Evolutionary conservation across 495 filamentous ascomycete genomes (phyloP), one percentile per base, ranked within the genome.

Genomic region (Podospora appendiculata): DNA sequence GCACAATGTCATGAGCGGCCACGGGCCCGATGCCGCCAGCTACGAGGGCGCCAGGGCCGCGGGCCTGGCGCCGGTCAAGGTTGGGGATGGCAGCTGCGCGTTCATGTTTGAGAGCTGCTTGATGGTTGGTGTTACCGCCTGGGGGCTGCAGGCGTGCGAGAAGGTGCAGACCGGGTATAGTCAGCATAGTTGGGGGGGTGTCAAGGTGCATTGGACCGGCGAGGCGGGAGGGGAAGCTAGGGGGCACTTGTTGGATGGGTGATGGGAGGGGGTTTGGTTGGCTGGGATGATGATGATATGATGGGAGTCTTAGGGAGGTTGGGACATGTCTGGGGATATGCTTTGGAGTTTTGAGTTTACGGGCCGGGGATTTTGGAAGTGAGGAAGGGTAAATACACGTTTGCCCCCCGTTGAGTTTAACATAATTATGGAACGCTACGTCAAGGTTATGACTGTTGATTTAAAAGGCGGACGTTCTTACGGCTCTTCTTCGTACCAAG

Each of bases 61-160:
- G 4, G 80, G 79, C 8, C 78, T 82, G 57, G 68, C 67, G 52
- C 79, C 80, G 1, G 52, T 48, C 8, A 75, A 81, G 61, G 74
- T 81, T 6, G 80, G 80, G 1, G 74, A 68, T 48, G 78, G 76
- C 17, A 80, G 78, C 55, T 81, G 81, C 57, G 80, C 80, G 32
- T 81, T 84, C 55, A 90, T 91, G 80, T 79, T 75, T 58, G 77
- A 75, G 70, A 88, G 85, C 62, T 80, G 77, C 54, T 66, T 89
- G 40, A 94, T 95, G 90, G 79, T 96, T 9, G 90, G 90, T 4
- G 89, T 95, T 12, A 94, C 90, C 13, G 87, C 92, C 57, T 96
- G 90, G 90, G 90, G 89, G 0, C 67, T 95, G 48, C 85, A 87
- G 68, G 83, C 76, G 43, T 95, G 90, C 58, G 74, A 79, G 60